A percentile compares a stretch with the other conserved stretches of the same genome.
Conservation (phyloP, 1,284 basidiomycete genomes). For the Tranzscheliella williamsii region DNA sequence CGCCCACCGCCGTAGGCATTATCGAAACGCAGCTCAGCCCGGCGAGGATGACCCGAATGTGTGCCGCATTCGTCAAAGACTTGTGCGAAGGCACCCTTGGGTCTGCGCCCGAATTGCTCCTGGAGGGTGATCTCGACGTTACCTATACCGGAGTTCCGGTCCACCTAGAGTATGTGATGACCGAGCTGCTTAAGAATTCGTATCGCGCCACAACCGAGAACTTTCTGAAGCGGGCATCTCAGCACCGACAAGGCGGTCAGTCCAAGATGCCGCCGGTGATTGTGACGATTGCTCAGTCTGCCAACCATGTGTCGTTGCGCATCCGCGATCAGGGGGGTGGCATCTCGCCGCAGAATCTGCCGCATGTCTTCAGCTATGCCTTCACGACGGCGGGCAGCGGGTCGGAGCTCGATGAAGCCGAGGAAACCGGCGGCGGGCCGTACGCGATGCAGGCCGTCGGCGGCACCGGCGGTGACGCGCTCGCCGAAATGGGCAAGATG, state of each 20-base stretch:
- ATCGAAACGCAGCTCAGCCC: slow-evolving; percentile 48
- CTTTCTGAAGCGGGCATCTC: slow-evolving; percentile 13
- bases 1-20: slow-evolving; percentile 52
- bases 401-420: slow-evolving; percentile 69
- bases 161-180: slow-evolving; percentile 82
- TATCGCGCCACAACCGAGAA: slow-evolving; percentile 74
- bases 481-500: slow-evolving; percentile 67
- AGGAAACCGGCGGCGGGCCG: slow-evolving; percentile 73
- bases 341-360: slow-evolving; percentile 73
- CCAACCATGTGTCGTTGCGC: slow-evolving; percentile 72
- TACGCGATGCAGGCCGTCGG: slow-evolving; percentile 69
- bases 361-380: slow-evolving; percentile 82
- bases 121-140: slow-evolving; percentile 39
- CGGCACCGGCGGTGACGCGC: slow-evolving; percentile 68
- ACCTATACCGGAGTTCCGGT: slow-evolving; percentile 76
- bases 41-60: slow-evolving; percentile 59
- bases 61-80: slow-evolving; percentile 75
- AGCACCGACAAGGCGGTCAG: neutral
- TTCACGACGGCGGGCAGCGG: slow-evolving; percentile 73
- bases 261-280: slow-evolving; percentile 66
- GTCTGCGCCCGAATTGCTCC: slow-evolving; percentile 65
- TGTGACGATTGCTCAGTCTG: slow-evolving; percentile 71
- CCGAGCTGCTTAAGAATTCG: slow-evolving; percentile 72
- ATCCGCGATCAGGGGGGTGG: slow-evolving; percentile 85
- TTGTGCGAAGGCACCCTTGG: slow-evolving; percentile 85